Base-by-base conservation (phyloP, 176 grass and related monocot species). In the Zoysia pacifica region DNA sequence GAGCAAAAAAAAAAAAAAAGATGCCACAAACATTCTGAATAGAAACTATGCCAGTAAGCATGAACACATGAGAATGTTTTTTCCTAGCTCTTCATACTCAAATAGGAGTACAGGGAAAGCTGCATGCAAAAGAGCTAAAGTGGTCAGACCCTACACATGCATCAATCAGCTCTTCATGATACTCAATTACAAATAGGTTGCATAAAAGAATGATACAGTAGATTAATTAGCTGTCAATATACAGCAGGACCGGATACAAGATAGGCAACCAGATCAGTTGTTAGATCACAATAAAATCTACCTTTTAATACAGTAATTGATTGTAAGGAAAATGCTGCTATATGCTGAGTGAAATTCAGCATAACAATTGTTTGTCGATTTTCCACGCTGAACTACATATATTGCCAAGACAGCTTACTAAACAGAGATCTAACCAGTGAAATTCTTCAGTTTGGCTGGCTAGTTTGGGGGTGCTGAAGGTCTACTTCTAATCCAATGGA, bases 251-350 rank as follows among this genome's bases (percentile, higher is more conserved):
- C 5, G 7, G 11, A n/a, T 69, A 65, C 40, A 9, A 2, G 44
- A 38, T 48, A 41, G 38, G 16, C 28, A 45, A 77, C 69, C 64
- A 63, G 53, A 52, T 75, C 14, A 8, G 64, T 69, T 75, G 16
- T 43, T 58, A 68, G 18, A 60, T 75, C 62, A 61, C 9, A 52
- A 36, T 37, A 72, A 41, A 18, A 20, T 70, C 40, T 60, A 19
- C n/a, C 45, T 56, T 79, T 28, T 11, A 76, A 11, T 13, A 28
- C n/a, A 11, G 54, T 62, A 53, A 4, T 41, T 65, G 46, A 38
- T 81, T 15, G 71, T 41, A 43, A 41, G 11, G 6, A 56, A 83
- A 82, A 67, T 74, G 44, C 18, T 50, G 15, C 53, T 37, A 46
- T 6, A 73, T 8, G 16, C 40, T 41, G 38, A 35, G 40, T 44